Base-by-base conservation (phyloP, 2,329 filamentous ascomycete genomes). In the Paraconiothyrium brasiliense region DNA sequence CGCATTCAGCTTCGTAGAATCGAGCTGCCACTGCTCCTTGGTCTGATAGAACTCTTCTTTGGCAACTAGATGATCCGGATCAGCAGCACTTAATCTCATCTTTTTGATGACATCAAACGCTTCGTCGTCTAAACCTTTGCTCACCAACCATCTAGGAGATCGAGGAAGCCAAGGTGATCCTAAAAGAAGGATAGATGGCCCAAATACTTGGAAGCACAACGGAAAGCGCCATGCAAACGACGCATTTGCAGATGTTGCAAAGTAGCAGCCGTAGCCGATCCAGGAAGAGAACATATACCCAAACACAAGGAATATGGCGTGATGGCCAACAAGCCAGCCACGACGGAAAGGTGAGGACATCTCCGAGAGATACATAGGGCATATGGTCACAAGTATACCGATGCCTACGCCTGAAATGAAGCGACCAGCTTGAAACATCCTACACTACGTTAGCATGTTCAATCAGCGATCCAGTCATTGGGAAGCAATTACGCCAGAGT, bases 41-140 rank as follows among this genome's bases (percentile, higher is more conserved):
- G 80, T 81, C 67, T 85, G 82, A 43, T 80, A 80, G 39, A 82
- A 77, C 64, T 85, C 83, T 47, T 84, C 82, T 32, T 78, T 79
- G 0, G 82, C 82, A 1, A 76, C 72, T 2, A 83, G 54, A 51
- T 84, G 72, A 2, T 82, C 67, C 0, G 80, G 78, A 24, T 83
- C 81, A 24, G 76, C 74, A 0, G 73, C 66, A 0, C 75, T 76
- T 49, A 73, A 66, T 14, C 83, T 77, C 27, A 85, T 73, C 6
- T 73, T 73, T 20, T 75, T 69, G 10, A 85, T 64, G 1, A 85
- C 79, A 8, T 67, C 56, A 71, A 79, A 82, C 0, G 84, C 84
- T 61, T 85, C 81, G 1, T 83, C 80, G 1, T 74, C 67, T 13
- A 76, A 76, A 0, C 82, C 83, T 60, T 83, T 81, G 0, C 79